A percentile compares a stretch with the other conserved stretches of the same genome.
These are phyloP conservation scores for Saccharata proteae DNA, from an alignment of 2,329 filamentous ascomycete genomes.

Conservation along the genomic window DNA sequence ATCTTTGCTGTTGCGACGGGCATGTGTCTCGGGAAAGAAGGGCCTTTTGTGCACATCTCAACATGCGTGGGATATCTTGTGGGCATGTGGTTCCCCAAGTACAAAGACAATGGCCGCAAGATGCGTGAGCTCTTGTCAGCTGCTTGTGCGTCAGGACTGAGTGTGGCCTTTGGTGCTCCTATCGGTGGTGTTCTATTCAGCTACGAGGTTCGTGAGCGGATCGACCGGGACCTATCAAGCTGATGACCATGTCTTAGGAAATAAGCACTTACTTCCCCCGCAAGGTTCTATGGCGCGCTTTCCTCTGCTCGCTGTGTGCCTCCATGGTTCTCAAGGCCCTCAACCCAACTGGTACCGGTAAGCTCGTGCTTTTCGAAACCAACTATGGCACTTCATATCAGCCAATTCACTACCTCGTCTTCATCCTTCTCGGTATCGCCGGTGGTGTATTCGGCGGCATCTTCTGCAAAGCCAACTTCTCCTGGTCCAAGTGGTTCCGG, in stretches of 20 bases:
- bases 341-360: constrained; percentile 49
- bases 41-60: constrained; percentile 49
- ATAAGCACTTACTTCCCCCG: constrained; percentile 49
- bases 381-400: constrained; percentile 45
- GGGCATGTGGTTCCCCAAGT: constrained; percentile 41
- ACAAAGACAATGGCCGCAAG: constrained; percentile 44
- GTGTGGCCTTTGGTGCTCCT: constrained; percentile 50
- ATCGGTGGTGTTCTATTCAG: constrained; percentile 50
- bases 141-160: constrained; percentile 45
- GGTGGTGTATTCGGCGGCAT: constrained; percentile 48
- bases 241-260: constrained; percentile 27
- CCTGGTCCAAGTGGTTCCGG: constrained; percentile 45
- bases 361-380: constrained; percentile 49
- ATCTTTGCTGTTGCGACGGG: constrained; percentile 47
- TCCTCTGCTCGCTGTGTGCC: constrained; percentile 45
- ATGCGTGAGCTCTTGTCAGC: constrained; percentile 47
- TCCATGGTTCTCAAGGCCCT: constrained; percentile 44
- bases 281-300: constrained; percentile 47
- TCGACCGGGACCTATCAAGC: constrained; percentile 1
- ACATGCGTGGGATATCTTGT: constrained; percentile 46
- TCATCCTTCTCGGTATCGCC: constrained; percentile 42
- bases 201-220: constrained; percentile 30
- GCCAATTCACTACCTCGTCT: constrained; percentile 44
- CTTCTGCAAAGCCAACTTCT: constrained; percentile 47
- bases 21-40: constrained; percentile 51